Evolutionary conservation across 1,139 yeast genomes (phyloP).

Genomic region (Saccharomyces hybrid): DNA sequence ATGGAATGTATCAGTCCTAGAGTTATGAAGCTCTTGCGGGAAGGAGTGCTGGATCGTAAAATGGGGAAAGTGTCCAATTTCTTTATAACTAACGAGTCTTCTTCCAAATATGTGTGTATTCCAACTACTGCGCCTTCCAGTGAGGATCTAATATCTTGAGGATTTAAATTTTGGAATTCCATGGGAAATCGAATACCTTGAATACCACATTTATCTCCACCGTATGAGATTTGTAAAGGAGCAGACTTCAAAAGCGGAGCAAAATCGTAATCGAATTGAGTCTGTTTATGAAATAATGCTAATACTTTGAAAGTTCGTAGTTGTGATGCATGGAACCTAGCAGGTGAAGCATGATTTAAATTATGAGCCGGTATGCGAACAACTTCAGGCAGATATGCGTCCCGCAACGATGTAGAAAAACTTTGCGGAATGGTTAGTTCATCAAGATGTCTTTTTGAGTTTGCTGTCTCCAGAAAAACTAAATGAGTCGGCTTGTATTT

Average conservation of each 20-base stretch:
- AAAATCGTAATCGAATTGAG: slow-evolving; percentile 39
- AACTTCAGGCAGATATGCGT: slow-evolving; percentile 17
- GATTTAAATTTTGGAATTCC: slow-evolving; percentile 37
- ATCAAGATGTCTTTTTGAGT: slow-evolving; percentile 21
- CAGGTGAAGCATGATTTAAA: slow-evolving; percentile 7
- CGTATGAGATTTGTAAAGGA: slow-evolving; percentile 48
- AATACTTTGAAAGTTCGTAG: slow-evolving; percentile 46
- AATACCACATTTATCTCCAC: slow-evolving; percentile 22
- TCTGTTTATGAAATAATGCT: slow-evolving; percentile 45
- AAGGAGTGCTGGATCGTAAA: slow-evolving; percentile 1
- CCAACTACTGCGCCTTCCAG: slow-evolving; percentile 53
- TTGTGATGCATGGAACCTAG: slow-evolving; percentile 37
- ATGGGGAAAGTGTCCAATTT: slow-evolving; percentile 17
- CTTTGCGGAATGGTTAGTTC: slow-evolving; percentile 23
- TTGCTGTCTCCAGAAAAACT: slow-evolving; percentile 40
- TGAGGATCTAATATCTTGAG: slow-evolving; percentile 38
- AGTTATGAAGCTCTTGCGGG: slow-evolving; percentile 32
- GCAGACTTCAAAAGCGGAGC: slow-evolving; percentile 41
- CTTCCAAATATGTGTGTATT: slow-evolving; percentile 30
- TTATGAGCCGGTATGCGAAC: slow-evolving; percentile 13
- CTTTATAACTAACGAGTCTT: slow-evolving; percentile 4
- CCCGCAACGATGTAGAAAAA: slow-evolving; percentile 17
- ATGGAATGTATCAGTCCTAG: slow-evolving; percentile 57
- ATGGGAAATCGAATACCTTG: slow-evolving; percentile 27
- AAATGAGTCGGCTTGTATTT: slow-evolving; percentile 49